Conservation (phyloP, 257 asterid species). For the Scutellaria barbata region DNA sequence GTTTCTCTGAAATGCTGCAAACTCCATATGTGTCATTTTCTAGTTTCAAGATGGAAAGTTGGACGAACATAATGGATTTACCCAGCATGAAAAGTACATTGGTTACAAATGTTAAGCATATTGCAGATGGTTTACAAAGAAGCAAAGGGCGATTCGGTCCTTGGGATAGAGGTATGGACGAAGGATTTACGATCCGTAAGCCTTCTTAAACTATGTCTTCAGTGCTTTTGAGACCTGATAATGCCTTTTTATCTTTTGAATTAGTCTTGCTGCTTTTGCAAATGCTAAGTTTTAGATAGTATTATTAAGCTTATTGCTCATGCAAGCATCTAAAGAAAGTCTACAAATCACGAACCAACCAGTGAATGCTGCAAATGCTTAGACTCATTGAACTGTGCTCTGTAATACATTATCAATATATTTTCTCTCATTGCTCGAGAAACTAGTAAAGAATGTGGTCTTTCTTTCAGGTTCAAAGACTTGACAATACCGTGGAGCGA, state of each 20-base stretch:
- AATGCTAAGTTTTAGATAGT: not conserved
- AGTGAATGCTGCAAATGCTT: conserved; percentile 20
- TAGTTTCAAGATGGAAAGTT: conserved; percentile 34
- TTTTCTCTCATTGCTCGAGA: no score
- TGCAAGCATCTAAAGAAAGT: not conserved
- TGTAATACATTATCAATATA: no score
- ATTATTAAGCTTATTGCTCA: no score
- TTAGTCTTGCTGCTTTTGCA: not conserved
- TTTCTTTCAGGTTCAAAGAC: conserved; percentile 36
- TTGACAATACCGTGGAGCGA: not conserved
- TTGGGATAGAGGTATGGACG: conserved; percentile 48
- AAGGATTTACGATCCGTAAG: not conserved
- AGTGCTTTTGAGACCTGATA: not conserved
- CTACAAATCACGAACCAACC: not conserved
- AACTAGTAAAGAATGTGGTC: no score
- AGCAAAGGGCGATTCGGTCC: conserved; percentile 40
- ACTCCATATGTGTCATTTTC: conserved; percentile 6
- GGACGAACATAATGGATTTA: conserved; percentile 37
- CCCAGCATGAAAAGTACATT: conserved; percentile 39
- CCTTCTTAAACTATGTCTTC: not conserved
- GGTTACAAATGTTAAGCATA: conserved; percentile 42
- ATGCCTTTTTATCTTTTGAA: not conserved
- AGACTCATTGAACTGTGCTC: not conserved
- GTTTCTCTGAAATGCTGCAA: conserved; percentile 15
- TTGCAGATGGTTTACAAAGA: conserved; percentile 47